Evolutionary conservation across 2,329 filamentous ascomycete genomes (phyloP), one percentile per base, ranked within the genome.

Genomic region (Calonectria naviculata): DNA sequence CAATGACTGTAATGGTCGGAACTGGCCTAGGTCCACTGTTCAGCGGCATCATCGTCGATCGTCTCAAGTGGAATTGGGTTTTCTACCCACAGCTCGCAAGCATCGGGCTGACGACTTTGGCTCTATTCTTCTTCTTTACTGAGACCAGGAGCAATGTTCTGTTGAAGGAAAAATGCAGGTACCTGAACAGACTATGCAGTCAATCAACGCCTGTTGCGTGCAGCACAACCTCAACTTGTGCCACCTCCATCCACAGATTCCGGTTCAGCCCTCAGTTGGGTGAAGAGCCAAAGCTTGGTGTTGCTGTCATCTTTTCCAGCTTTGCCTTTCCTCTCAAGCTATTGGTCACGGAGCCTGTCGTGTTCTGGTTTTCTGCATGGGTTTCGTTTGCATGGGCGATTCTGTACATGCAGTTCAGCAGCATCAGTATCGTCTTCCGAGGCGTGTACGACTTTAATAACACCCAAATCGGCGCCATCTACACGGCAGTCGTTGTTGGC

Each of bases 311-410:
- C 6, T 78, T 75, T 74, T 46, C 74, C 15, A 79, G 77, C 44
- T 81, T 82, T 61, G 74, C 70, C 2, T 78, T 81, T 19, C 83
- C 84, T 0, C 63, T 85, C 1, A 77, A 75, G 9, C 85, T 92
- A 5, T 85, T 92, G 7, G 76, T 87, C 28, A 91, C 89, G 0
- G 90, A 92, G 72, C 88, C 89, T 0, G 89, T 91, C 15, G 88
- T 92, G 1, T 90, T 90, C 78, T 90, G 86, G 83, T 94, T 94
- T 82, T 91, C 90, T 0, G 83, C 93, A 4, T 94, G 93, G 91
- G 89, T 92, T 0, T 87, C 91, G 0, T 94, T 94, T 80, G 90
- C 88, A 60, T 94, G 92, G 91, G 91, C 89, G 0, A 87, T 94
- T 1, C 85, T 94, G 0, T 94, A 94, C 80, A 85, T 94, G 70